phyloP scores from a whole-genome alignment of 2,329 filamentous ascomycete species.

The Fusarium metavorans region DNA sequence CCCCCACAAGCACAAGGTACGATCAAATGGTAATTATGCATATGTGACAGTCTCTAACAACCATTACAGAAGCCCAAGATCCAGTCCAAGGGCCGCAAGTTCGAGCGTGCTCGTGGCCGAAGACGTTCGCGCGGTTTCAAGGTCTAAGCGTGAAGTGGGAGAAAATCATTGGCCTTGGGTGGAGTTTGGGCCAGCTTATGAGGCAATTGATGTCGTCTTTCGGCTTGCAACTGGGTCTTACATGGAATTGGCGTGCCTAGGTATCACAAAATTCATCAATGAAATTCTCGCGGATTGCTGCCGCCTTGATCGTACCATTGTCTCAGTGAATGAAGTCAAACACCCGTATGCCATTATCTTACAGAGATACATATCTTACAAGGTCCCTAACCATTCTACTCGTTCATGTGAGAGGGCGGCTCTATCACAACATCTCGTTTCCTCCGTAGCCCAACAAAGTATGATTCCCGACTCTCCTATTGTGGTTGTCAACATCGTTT shows the following conservation, averaged over 20 bases:
- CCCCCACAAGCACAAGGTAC: slow-evolving; percentile 96
- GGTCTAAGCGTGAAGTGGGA: slow-evolving; percentile 77
- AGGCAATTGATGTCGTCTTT: slow-evolving; percentile 47
- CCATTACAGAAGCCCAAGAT: slow-evolving; percentile 87
- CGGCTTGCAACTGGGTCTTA: slow-evolving; percentile 52
- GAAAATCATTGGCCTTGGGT: slow-evolving; percentile 43
- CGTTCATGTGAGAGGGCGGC: not conserved
- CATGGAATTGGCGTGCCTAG: slow-evolving; percentile 62
- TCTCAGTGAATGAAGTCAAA: not conserved
- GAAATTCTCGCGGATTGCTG: slow-evolving; percentile 46
- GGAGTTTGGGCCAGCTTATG: slow-evolving; percentile 45
- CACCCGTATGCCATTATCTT: not conserved
- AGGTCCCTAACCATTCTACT: not conserved
- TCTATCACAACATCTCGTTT: slow-evolving; percentile 60
- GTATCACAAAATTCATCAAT: slow-evolving; percentile 57
- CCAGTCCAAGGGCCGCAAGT: slow-evolving; percentile 99
- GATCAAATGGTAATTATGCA: slow-evolving; percentile 38
- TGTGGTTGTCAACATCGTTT: slow-evolving; percentile 3
- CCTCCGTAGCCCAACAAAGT: slow-evolving; percentile 82
- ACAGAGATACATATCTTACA: not conserved
- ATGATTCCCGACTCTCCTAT: slow-evolving; percentile 75
- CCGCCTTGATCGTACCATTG: slow-evolving; percentile 38
- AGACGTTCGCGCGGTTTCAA: slow-evolving; percentile 99
- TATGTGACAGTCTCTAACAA: slow-evolving; percentile 46
- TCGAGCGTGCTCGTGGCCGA: slow-evolving; percentile 98